Conservation (phyloP, 176 grass and related monocot species). For the Musa schizocarpa region DNA sequence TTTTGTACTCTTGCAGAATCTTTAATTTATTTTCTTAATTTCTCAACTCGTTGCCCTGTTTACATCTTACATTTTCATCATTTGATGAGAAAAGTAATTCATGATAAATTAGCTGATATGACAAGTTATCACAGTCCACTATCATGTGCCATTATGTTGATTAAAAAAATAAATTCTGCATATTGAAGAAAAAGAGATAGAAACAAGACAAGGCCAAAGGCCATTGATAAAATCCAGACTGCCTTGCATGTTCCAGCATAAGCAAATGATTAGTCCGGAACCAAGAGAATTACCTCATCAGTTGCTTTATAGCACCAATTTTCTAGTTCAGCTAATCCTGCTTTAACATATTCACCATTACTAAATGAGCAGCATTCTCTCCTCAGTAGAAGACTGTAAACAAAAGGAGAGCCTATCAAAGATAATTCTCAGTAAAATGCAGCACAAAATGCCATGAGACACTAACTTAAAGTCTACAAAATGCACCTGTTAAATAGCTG, state of each 20-base stretch:
- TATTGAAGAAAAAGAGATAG: too few species aligned
- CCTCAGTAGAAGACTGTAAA: constrained; percentile 77
- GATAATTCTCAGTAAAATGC: constrained; percentile 16
- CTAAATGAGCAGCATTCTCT: constrained; percentile 99
- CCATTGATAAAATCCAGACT: too few species aligned
- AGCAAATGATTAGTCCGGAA: constrained; percentile 10
- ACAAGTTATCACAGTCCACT: too few species aligned
- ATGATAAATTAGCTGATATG: too few species aligned
- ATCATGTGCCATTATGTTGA: too few species aligned
- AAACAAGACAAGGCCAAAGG: too few species aligned
- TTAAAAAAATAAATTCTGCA: too few species aligned
- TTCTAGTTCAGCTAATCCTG: constrained; percentile 57
- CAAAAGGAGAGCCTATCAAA: constrained; percentile 11
- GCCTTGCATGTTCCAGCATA: not conserved
- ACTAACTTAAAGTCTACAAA: constrained; percentile 13
- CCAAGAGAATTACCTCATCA: constrained; percentile 38
- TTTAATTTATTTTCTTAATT: too few species aligned
- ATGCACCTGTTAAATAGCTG: constrained; percentile 94
- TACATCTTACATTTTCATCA: too few species aligned
- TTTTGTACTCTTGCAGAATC: too few species aligned
- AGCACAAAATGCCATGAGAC: constrained; percentile 12
- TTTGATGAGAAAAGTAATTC: too few species aligned
- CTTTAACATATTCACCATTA: constrained; percentile 90
- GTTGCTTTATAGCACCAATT: constrained; percentile 60
- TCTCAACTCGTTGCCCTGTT: too few species aligned